These are phyloP conservation scores for Hansfordia pulvinata DNA, from an alignment of 2,329 filamentous ascomycete species.

Conservation along the genomic window DNA sequence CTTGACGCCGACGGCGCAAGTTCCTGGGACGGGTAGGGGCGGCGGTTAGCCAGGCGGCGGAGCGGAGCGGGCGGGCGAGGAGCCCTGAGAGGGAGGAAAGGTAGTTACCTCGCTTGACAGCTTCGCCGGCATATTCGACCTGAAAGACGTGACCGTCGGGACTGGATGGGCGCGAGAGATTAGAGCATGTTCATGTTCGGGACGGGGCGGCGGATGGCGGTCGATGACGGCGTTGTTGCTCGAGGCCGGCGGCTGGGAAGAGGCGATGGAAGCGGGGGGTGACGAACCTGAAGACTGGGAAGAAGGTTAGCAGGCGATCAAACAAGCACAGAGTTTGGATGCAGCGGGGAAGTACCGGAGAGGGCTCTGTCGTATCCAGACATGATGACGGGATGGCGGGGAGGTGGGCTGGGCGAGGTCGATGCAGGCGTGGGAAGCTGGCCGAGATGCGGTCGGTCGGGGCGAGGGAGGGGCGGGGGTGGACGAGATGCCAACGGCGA, in stretches of 20 bases:
- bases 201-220: too few relatives aligned
- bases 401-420: too few relatives aligned
- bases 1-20: slow-evolving; percentile 96
- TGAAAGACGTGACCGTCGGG: slow-evolving; percentile 99
- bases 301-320: slow-evolving; percentile 29
- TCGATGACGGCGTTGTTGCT: slow-evolving; percentile 6
- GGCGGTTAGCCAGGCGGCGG: slow-evolving; percentile 6
- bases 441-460: too few relatives aligned
- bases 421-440: too few relatives aligned
- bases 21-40: slow-evolving; percentile 42
- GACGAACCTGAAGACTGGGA: slow-evolving; percentile 68
- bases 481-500: too few relatives aligned
- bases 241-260: slow-evolving; percentile 2
- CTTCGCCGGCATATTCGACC: slow-evolving; percentile 97
- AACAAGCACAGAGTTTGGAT: too few relatives aligned
- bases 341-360: slow-evolving; percentile 57
- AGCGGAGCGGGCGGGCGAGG: slow-evolving; percentile 1
- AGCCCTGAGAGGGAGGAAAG: too few relatives aligned
- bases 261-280: too few relatives aligned
- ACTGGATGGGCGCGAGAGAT: slow-evolving; percentile 46
- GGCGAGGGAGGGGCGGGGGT: too few relatives aligned
- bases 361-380: slow-evolving; percentile 98
- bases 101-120: slow-evolving; percentile 84
- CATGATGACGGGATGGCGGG: slow-evolving; percentile 41
- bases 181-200: too few relatives aligned